phyloP scores from a whole-genome alignment of 257 asterid species.

The Nicotiana noctiflora region DNA sequence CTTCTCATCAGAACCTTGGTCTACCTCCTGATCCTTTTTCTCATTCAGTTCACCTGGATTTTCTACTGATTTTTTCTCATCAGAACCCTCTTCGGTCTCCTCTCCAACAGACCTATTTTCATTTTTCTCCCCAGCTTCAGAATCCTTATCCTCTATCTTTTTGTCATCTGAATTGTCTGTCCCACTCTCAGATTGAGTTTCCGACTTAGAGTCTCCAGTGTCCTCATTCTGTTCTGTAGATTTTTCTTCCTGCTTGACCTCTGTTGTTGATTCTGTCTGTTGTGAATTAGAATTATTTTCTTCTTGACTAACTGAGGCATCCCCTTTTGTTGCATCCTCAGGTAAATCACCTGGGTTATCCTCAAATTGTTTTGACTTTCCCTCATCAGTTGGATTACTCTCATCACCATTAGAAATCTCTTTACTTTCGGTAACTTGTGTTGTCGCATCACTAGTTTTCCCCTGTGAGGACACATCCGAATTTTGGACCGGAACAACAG shows the following conservation, averaged over 20 bases:
- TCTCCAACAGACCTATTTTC: constrained; percentile 17
- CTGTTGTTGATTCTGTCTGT: constrained; percentile 24
- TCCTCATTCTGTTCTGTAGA: constrained; percentile 29
- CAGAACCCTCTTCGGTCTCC: constrained; percentile 11
- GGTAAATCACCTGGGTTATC: constrained; percentile 88
- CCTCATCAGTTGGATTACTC: constrained; percentile 33
- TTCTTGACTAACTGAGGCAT: constrained; percentile 34
- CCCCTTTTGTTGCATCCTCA: constrained; percentile 85
- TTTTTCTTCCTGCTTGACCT: constrained; percentile 20
- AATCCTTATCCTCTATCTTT: constrained; percentile 28
- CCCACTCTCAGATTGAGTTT: constrained; percentile 19
- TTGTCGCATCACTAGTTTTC: constrained; percentile 42
- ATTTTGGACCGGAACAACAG: constrained; percentile 68
- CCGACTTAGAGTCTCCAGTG: constrained; percentile 19
- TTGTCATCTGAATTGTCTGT: constrained; percentile 34
- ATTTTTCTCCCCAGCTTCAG: constrained; percentile 14
- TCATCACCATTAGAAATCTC: constrained; percentile 39
- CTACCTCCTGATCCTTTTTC: constrained; percentile 41
- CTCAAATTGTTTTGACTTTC: constrained; percentile 75
- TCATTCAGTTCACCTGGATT: constrained; percentile 30
- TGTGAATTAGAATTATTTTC: constrained; percentile 42
- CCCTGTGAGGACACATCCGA: constrained; percentile 45
- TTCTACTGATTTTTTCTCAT: constrained; percentile 29
- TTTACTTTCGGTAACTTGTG: constrained; percentile 33
- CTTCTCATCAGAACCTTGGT: constrained; percentile 37